These are phyloP conservation scores for Leccinum subrobustum DNA, from an alignment of 1,284 basidiomycete species.

Conservation along the genomic window DNA sequence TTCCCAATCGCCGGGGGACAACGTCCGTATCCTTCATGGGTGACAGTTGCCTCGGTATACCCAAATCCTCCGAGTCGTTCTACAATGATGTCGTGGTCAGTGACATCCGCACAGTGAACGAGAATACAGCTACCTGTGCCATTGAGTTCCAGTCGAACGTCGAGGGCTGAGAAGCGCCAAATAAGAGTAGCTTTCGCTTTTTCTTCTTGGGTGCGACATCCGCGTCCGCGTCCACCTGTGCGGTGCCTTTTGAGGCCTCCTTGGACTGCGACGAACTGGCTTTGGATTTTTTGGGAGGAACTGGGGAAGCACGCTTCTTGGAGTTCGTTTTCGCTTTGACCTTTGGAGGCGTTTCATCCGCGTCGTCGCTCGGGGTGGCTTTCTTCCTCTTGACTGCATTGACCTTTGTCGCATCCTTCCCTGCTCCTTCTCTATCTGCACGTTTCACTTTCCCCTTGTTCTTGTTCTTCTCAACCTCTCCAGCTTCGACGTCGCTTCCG, in stretches of 20 bases:
- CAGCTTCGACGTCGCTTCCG: constrained; percentile 10
- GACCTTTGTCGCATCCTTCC: constrained; percentile 23
- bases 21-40: constrained; percentile 56
- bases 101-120: background rate
- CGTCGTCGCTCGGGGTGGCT: constrained; percentile 15
- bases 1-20: constrained; percentile 45
- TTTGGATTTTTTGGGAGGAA: constrained; percentile 20
- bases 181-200: constrained; percentile 61
- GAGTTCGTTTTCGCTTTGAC: constrained; percentile 21
- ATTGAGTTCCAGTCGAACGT: constrained; percentile 42
- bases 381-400: constrained; percentile 27
- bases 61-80: constrained; percentile 37
- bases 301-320: constrained; percentile 24
- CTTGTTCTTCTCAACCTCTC: constrained; percentile 15
- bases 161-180: constrained; percentile 40
- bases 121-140: constrained; percentile 34
- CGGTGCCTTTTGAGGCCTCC: constrained; percentile 14
- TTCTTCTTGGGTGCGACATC: constrained; percentile 47
- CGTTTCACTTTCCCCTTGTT: constrained; percentile 30
- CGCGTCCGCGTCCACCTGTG: constrained; percentile 19
- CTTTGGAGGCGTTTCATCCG: constrained; percentile 18
- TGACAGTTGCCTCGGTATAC: constrained; percentile 62
- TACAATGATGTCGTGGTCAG: constrained; percentile 3
- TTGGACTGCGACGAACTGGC: constrained; percentile 14
- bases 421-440: constrained; percentile 33